Conservation (phyloP, 345 rosid genomes). For the Brassica napus region Da-Ae NC_063441.1:19065001-19065500, state of each 20-base stretch:
- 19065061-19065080: conserved; percentile 62
- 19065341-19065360: conserved; percentile 64
- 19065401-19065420: conserved; percentile 63
- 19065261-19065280: conserved; percentile 36
- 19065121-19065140: neutral
- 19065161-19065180: neutral
- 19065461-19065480: neutral
- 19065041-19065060: conserved; percentile 80
- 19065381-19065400: conserved; percentile 52
- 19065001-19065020: neutral
- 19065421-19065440: conserved; percentile 63
- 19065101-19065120: conserved; percentile 44
- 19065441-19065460: neutral
- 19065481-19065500: too few relatives aligned
- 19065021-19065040: conserved; percentile 32
- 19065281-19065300: neutral
- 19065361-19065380: conserved; percentile 59
- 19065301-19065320: neutral
- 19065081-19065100: conserved; percentile 52
- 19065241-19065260: neutral
- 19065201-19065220: neutral
- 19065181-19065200: neutral
- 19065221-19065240: neutral
- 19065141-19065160: neutral
- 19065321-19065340: conserved; percentile 48